Conservation (phyloP, 2,329 filamentous ascomycete species). For the Aspergillus proliferans region DNA sequence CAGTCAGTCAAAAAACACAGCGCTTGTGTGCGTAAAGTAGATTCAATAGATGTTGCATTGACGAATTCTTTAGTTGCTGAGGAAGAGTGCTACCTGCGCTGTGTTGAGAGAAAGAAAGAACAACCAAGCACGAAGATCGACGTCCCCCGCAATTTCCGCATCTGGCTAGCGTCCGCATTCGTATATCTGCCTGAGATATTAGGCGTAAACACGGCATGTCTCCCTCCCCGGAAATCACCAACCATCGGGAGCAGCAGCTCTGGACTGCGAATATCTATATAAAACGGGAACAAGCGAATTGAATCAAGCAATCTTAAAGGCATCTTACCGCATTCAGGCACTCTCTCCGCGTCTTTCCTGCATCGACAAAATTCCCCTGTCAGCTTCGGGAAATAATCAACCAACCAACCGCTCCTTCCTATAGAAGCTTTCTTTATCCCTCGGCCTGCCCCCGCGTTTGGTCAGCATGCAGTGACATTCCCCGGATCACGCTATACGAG, state of each 20-base stretch:
- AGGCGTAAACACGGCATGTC: neutral
- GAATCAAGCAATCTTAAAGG: no score
- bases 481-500: neutral
- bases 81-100: neutral
- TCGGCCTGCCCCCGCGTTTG: slow-evolving; percentile 1
- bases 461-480: slow-evolving; percentile 2
- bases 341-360: no score
- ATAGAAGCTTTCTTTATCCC: slow-evolving; percentile 1
- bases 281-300: no score
- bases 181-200: neutral
- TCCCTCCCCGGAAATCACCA: no score
- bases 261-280: no score
- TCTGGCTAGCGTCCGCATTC: neutral
- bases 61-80: neutral
- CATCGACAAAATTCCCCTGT: neutral
- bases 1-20: neutral
- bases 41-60: neutral
- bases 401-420: neutral
- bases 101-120: neutral
- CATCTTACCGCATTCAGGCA: no score
- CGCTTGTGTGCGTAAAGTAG: neutral
- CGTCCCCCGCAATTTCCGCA: slow-evolving; percentile 8
- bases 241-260: no score
- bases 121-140: slow-evolving; percentile 4
- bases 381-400: neutral